A percentile compares a stretch with the other conserved stretches of the same genome.
phyloP scores from a whole-genome alignment of 1,284 basidiomycete genomes.

The Leccinum angustisporum region DNA sequence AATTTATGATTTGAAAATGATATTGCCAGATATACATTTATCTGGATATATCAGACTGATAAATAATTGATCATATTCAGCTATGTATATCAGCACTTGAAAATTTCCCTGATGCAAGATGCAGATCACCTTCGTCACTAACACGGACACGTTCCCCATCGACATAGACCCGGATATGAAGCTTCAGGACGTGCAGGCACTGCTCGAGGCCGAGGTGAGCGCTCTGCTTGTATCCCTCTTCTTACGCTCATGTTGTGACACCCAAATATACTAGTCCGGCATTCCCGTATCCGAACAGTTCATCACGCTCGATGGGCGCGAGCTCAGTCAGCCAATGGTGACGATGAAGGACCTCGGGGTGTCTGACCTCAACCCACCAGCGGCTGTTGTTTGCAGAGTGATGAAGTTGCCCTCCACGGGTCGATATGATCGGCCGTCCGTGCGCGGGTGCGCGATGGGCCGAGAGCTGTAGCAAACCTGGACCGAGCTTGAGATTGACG shows the following conservation, averaged over 20 bases:
- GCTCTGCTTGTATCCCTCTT: neutral
- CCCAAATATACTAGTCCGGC: slow-evolving; percentile 52
- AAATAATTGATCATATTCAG: too few species aligned
- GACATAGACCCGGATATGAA: slow-evolving; percentile 89
- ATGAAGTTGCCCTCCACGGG: slow-evolving; percentile 64
- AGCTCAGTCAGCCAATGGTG: slow-evolving; percentile 60
- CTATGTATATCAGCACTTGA: too few species aligned
- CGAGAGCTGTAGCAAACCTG: slow-evolving; percentile 60
- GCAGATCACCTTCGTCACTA: slow-evolving; percentile 80
- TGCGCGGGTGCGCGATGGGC: slow-evolving; percentile 20
- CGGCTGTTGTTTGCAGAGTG: slow-evolving; percentile 69
- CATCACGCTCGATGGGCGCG: slow-evolving; percentile 63
- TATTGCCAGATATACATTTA: too few species aligned
- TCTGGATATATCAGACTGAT: too few species aligned
- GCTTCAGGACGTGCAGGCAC: slow-evolving; percentile 84
- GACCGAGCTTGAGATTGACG: slow-evolving; percentile 77
- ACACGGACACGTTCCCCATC: slow-evolving; percentile 72
- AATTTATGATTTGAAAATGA: too few species aligned
- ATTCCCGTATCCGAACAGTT: slow-evolving; percentile 70
- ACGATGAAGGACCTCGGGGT: slow-evolving; percentile 69
- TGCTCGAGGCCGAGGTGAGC: slow-evolving; percentile 87
- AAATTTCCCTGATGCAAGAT: too few species aligned
- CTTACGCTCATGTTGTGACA: neutral
- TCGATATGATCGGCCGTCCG: slow-evolving; percentile 51
- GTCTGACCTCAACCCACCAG: slow-evolving; percentile 78